Evolutionary conservation across 108 stramenopile genomes (phyloP).

Genomic region (Cyclostephanos invisitatus): DNA sequence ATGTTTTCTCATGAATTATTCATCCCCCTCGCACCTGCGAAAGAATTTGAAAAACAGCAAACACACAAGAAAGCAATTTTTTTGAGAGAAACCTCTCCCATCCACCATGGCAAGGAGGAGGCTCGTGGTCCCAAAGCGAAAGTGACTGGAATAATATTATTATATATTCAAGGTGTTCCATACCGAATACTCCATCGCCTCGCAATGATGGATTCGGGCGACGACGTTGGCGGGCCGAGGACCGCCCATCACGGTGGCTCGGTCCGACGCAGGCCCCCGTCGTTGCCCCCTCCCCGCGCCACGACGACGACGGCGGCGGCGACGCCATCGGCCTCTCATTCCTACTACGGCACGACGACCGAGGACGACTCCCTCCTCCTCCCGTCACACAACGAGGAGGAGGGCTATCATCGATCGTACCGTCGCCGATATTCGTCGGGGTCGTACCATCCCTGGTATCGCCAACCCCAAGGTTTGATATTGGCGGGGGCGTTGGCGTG

Average conservation of each 20-base stretch:
- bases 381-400: slow-evolving; percentile 15
- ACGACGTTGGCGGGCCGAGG: background rate
- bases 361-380: slow-evolving; percentile 33
- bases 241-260: background rate
- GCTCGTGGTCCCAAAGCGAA: too few relatives aligned
- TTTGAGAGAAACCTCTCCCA: too few relatives aligned
- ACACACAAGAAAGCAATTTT: too few relatives aligned
- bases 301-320: background rate
- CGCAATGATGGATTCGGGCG: slow-evolving; percentile 5
- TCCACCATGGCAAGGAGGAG: too few relatives aligned
- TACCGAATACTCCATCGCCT: too few relatives aligned
- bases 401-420: background rate
- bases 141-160: too few relatives aligned
- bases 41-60: too few relatives aligned
- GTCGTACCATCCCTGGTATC: slow-evolving; percentile 22
- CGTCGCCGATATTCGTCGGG: slow-evolving; percentile 10
- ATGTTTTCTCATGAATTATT: too few relatives aligned
- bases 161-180: too few relatives aligned
- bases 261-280: slow-evolving; percentile 21
- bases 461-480: slow-evolving; percentile 23
- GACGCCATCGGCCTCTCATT: slow-evolving; percentile 4
- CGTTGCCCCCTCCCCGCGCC: background rate
- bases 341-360: slow-evolving; percentile 33
- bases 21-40: too few relatives aligned
- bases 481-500: slow-evolving; percentile 24